Conservation (phyloP, 129 eudicot genomes). For the Scalesia atractyloides region DNA sequence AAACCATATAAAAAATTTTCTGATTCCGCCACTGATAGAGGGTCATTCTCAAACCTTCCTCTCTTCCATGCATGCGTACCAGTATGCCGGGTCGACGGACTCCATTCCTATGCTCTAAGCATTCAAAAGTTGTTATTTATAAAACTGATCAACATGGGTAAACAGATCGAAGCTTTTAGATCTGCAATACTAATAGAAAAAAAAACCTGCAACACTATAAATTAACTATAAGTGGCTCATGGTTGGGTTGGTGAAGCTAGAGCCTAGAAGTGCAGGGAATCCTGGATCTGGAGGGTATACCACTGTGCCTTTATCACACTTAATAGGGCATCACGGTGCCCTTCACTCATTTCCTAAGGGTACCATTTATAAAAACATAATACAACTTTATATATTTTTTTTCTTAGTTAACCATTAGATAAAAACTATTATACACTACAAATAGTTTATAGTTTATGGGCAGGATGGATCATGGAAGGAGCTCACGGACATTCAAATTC, state of each 20-base stretch:
- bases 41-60: too few species aligned
- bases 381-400: neutral
- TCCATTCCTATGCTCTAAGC: too few species aligned
- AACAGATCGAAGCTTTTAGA: too few species aligned
- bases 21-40: too few species aligned
- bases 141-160: too few species aligned
- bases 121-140: too few species aligned
- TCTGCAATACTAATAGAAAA: neutral
- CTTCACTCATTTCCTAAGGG: neutral
- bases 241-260: constrained; percentile 1
- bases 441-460: neutral
- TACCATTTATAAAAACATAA: neutral
- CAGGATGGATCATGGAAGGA: neutral
- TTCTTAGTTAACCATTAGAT: neutral
- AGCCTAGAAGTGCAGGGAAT: neutral
- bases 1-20: too few species aligned
- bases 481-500: neutral
- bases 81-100: too few species aligned
- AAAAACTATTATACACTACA: too few species aligned
- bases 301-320: constrained; percentile 19
- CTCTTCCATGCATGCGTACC: too few species aligned
- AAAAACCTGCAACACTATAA: neutral
- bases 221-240: neutral
- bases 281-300: constrained; percentile 1
- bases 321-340: constrained; percentile 21